Evolutionary conservation across 352 stramenopile genomes (phyloP), one percentile per base, ranked within the genome.

Genomic region (Blastocystis sp.): DNA sequence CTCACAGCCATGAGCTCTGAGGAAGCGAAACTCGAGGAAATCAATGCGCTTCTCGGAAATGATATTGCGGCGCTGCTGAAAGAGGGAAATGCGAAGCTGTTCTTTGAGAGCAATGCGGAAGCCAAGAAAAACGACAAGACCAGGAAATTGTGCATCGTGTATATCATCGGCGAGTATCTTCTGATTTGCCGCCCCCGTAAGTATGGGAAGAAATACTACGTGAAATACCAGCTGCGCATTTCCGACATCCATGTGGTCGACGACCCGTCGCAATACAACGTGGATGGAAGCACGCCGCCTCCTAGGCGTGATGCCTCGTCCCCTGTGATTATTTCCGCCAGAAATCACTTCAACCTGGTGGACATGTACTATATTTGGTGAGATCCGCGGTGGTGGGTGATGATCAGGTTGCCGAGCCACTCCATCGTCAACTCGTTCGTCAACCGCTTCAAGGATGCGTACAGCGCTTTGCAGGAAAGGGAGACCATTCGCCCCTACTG

Each of bases 31-130:
- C 74, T 84, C n/a, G 40, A 53, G 21, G 7, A 48, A 52, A 67
- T 84, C 56, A 84, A 84, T 59, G 40, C 34, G 10, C 69, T 84
- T 69, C 23, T 84, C 34, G 74, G 52, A 69, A 56, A 56, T 7
- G 60, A 28, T 1, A 66, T 84, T 10, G 43, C 74, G 3, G 34
- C 38, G 5, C 74, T 84, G 65, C 74, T 84, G 21, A 59, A 62
- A 34, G 23, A 67, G 28, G n/a, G 52, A 67, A 67, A 84, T n/a
- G 40, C n/a, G 21, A 84, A 84, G 52, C 60, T 84, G 52, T 84
- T 59, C 45, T 84, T 84, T 56, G 74, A 84, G 52, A 84, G 74
- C 28, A 84, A 66, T 43, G 74, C 52, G 14, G 74, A 84, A 48
- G 74, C 74, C 10, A 38, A 67, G 23, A 66, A 45, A 45, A 56